phyloP scores from a whole-genome alignment of 352 stramenopile genomes.

The Phytopythium boreale region DNA sequence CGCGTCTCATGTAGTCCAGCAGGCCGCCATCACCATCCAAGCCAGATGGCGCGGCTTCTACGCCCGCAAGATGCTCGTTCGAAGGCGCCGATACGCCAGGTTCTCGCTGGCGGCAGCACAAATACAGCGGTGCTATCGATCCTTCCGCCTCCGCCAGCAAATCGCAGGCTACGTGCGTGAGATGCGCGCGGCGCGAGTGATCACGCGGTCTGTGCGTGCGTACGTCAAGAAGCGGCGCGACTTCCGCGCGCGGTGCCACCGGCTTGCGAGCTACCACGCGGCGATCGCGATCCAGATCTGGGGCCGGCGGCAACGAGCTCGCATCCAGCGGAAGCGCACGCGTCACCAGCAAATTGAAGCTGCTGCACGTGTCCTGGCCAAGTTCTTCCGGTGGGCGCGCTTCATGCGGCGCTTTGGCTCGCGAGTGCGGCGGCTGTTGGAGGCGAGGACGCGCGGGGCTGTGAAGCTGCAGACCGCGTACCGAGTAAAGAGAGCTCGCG shows the following conservation, averaged over 20 bases:
- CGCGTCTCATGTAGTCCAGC: conserved; percentile 20
- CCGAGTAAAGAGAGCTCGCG: conserved; percentile 51
- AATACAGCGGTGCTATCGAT: conserved; percentile 42
- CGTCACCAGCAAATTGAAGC: background rate
- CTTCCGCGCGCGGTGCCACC: conserved; percentile 34
- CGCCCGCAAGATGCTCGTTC: conserved; percentile 37
- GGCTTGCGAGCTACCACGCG: conserved; percentile 51
- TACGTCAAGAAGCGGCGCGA: conserved; percentile 38
- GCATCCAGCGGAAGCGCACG: conserved; percentile 15
- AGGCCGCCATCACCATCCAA: conserved; percentile 35
- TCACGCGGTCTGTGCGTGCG: conserved; percentile 30
- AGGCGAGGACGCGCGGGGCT: conserved; percentile 27
- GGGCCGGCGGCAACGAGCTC: conserved; percentile 1
- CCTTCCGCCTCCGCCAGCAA: conserved; percentile 30
- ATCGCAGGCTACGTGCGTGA: conserved; percentile 21
- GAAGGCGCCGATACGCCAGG: conserved; percentile 25
- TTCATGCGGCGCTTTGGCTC: conserved; percentile 37
- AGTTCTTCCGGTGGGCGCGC: conserved; percentile 39
- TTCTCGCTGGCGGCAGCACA: conserved; percentile 29
- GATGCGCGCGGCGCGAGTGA: conserved; percentile 31
- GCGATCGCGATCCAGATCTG: conserved; percentile 46
- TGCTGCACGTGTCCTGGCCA: conserved; percentile 7
- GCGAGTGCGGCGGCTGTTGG: conserved; percentile 27
- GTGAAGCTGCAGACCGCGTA: conserved; percentile 57
- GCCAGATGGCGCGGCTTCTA: conserved; percentile 46